A percentile compares a stretch with the other conserved stretches of the same genome.
Conservation (phyloP, 2,329 filamentous ascomycete genomes). For the Hypoxylon sp. region DNA sequence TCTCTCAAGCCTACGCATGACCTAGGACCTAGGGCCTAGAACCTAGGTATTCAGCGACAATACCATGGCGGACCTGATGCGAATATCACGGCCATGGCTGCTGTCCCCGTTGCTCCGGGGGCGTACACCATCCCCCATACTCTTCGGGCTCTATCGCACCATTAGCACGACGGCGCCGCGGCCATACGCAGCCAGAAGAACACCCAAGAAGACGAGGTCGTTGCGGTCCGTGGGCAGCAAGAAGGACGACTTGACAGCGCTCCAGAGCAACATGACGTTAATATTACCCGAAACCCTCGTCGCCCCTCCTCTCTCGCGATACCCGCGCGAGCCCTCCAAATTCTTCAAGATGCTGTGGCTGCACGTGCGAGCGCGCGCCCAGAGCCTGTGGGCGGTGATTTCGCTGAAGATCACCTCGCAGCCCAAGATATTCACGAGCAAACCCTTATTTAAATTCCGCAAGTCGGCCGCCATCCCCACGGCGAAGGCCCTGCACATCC, state of each 20-base stretch:
- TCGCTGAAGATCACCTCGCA: constrained; percentile 60
- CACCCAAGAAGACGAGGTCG: background rate
- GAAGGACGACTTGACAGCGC: constrained; percentile 1
- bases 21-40: too few relatives aligned
- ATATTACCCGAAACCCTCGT: constrained; percentile 47
- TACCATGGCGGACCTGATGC: constrained; percentile 35
- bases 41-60: background rate
- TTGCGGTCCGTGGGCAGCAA: background rate
- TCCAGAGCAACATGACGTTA: constrained; percentile 18
- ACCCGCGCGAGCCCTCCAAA: constrained; percentile 42
- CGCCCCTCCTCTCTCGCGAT: constrained; percentile 47
- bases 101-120: constrained; percentile 11
- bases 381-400: constrained; percentile 53
- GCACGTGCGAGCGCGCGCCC: constrained; percentile 50
- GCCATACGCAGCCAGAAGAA: constrained; percentile 10
- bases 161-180: constrained; percentile 31
- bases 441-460: constrained; percentile 58
- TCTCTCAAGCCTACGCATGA: background rate
- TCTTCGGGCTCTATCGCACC: constrained; percentile 24
- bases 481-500: constrained; percentile 69
- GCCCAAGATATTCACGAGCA: constrained; percentile 54
- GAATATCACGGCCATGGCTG: constrained; percentile 34
- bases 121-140: constrained; percentile 17
- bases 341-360: constrained; percentile 45
- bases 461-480: constrained; percentile 60